Percentiles rank a stretch among this genome's conserved stretches.
Conservation (phyloP, 352 stramenopile species). For the Globisporangium lucens region DNA sequence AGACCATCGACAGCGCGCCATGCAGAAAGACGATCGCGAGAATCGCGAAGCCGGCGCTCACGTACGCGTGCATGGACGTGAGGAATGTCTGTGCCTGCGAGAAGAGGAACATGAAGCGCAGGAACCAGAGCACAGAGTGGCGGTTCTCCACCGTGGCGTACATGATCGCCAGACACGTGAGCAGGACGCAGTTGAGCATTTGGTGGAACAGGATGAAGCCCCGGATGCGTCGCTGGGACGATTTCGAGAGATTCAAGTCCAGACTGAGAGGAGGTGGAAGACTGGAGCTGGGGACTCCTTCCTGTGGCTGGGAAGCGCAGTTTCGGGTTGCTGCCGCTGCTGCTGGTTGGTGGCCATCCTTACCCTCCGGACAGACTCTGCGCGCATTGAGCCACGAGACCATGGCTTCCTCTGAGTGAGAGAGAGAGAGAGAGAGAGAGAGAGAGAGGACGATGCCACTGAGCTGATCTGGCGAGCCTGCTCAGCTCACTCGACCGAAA, state of each 20-base stretch:
- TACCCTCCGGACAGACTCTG: neutral
- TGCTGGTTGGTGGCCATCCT: neutral
- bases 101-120: slow-evolving; percentile 2
- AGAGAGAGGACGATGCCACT: too few relatives aligned
- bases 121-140: neutral
- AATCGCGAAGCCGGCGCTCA: neutral
- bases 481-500: too few relatives aligned
- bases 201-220: slow-evolving; percentile 1
- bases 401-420: neutral
- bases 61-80: neutral
- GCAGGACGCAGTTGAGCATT: neutral
- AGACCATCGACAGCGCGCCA: neutral
- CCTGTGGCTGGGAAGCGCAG: neutral
- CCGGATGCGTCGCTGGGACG: neutral
- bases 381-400: neutral
- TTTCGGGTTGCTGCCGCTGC: neutral
- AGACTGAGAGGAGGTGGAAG: neutral
- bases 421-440: neutral
- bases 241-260: neutral
- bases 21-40: neutral
- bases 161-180: neutral
- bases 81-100: neutral
- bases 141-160: neutral
- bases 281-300: neutral
- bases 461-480: too few relatives aligned